phyloP scores from a whole-genome alignment of 371 early-diverging fungal genomes.

The Basidiobolus meristosporus region DNA sequence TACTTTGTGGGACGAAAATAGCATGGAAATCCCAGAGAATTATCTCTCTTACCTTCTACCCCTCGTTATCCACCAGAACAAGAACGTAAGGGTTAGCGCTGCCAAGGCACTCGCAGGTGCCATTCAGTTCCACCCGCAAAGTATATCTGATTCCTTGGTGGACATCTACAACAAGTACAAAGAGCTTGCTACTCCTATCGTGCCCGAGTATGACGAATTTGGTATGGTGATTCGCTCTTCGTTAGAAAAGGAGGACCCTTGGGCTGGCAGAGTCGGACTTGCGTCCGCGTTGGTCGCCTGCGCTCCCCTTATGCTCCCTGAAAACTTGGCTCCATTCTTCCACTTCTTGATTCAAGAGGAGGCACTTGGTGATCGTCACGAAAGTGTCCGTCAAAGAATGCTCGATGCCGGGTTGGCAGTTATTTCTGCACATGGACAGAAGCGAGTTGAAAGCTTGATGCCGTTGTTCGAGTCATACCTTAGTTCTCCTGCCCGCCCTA shows the following conservation, averaged over 20 bases:
- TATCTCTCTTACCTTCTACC: slow-evolving; percentile 27
- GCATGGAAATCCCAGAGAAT: slow-evolving; percentile 29
- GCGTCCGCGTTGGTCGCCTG: slow-evolving; percentile 50
- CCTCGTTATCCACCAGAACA: slow-evolving; percentile 23
- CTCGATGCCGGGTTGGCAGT: slow-evolving; percentile 69
- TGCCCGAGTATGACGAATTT: slow-evolving; percentile 77
- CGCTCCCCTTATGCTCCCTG: slow-evolving; percentile 35
- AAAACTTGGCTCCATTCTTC: slow-evolving; percentile 33
- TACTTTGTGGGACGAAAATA: slow-evolving; percentile 61
- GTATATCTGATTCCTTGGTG: slow-evolving; percentile 18
- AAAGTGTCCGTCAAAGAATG: slow-evolving; percentile 64
- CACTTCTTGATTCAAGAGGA: slow-evolving; percentile 60
- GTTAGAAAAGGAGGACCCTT: slow-evolving; percentile 59
- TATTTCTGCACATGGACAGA: slow-evolving; percentile 53
- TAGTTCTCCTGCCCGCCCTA: slow-evolving; percentile 27
- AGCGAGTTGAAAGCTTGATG: slow-evolving; percentile 40
- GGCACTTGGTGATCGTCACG: slow-evolving; percentile 73
- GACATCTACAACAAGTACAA: slow-evolving; percentile 29
- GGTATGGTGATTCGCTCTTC: slow-evolving; percentile 80
- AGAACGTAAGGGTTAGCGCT: slow-evolving; percentile 42
- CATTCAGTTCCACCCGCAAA: slow-evolving; percentile 24
- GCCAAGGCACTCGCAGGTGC: slow-evolving; percentile 50
- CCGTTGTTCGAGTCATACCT: slow-evolving; percentile 62
- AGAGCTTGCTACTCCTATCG: slow-evolving; percentile 17
- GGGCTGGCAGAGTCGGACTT: slow-evolving; percentile 63